A percentile compares a stretch with the other conserved stretches of the same genome.
phyloP scores from a whole-genome alignment of 2,329 filamentous ascomycete species.

The Cladobotryum mycophilum region DNA sequence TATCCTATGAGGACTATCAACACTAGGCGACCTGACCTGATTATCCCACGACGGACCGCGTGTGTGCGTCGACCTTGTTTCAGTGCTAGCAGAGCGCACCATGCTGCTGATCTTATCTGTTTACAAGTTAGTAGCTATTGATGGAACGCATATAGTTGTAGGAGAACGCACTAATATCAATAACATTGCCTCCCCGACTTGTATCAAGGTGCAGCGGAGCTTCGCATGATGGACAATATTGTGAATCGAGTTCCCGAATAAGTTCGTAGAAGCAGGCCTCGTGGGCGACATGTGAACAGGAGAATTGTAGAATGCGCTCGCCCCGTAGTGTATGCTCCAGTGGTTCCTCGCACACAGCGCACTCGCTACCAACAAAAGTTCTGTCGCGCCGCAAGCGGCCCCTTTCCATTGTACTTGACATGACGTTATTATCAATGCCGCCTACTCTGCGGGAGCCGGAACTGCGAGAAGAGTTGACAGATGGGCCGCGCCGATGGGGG shows the following conservation, averaged over 20 bases:
- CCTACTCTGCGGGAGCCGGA: constrained; percentile 30
- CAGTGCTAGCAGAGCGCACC: constrained; percentile 70
- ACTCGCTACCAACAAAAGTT: constrained; percentile 92
- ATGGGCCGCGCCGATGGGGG: constrained; percentile 26
- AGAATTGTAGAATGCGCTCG: constrained; percentile 91
- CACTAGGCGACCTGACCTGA: constrained; percentile 47
- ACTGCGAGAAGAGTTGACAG: constrained; percentile 26
- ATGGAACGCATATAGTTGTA: constrained; percentile 16
- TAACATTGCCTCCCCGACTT: constrained; percentile 83
- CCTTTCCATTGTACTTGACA: constrained; percentile 55
- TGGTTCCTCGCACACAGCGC: constrained; percentile 93
- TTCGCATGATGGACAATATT: constrained; percentile 91
- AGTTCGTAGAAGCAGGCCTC: constrained; percentile 99
- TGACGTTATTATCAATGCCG: constrained; percentile 36
- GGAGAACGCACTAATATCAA: constrained; percentile 68
- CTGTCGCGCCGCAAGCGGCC: constrained; percentile 77
- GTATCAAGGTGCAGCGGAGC: constrained; percentile 87
- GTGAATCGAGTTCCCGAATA: constrained; percentile 87
- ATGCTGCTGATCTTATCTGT: constrained; percentile 92
- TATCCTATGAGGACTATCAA: constrained; percentile 34
- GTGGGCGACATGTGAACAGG: constrained; percentile 93
- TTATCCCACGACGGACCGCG: constrained; percentile 64
- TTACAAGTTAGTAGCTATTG: constrained; percentile 19
- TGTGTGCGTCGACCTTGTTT: constrained; percentile 48
- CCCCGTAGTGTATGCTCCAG: constrained; percentile 91